phyloP scores from a whole-genome alignment of 179 eudicot species.

The Nepenthes alata region DNA sequence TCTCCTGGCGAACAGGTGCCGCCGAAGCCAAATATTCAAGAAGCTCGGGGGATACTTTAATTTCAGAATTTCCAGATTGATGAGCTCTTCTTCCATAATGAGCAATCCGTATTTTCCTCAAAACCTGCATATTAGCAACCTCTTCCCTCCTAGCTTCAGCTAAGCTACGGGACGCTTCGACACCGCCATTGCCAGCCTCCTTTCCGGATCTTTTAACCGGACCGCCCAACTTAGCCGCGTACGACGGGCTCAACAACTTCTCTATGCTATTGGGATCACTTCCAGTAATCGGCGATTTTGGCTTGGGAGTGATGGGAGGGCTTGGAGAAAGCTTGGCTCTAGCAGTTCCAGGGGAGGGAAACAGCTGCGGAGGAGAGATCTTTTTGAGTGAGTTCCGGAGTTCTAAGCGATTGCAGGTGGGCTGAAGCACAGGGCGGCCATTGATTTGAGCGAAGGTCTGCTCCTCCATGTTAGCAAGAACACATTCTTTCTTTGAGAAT shows the following conservation, averaged over 20 bases:
- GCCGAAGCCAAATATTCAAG: constrained; percentile 8
- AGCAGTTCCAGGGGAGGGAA: background rate
- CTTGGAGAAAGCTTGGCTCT: constrained; percentile 8
- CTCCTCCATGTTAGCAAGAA: too few species aligned
- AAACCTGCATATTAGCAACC: constrained; percentile 38
- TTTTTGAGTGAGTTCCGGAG: constrained; percentile 28
- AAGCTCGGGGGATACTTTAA: constrained; percentile 2
- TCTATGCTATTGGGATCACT: constrained; percentile 16
- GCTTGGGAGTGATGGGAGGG: constrained; percentile 34
- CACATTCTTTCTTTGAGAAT: too few species aligned
- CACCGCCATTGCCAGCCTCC: background rate
- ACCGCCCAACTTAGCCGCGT: constrained; percentile 3
- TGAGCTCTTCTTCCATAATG: constrained; percentile 52
- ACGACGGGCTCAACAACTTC: too few species aligned
- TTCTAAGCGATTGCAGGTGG: constrained; percentile 22
- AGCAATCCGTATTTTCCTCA: constrained; percentile 54
- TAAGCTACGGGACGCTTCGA: constrained; percentile 41
- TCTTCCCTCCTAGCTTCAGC: constrained; percentile 50
- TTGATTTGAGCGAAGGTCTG: constrained; percentile 1
- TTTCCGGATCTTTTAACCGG: background rate
- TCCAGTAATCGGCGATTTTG: constrained; percentile 15
- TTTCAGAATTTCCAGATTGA: constrained; percentile 21
- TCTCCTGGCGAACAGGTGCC: constrained; percentile 16
- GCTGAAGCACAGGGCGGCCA: constrained; percentile 52
- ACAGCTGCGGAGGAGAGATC: background rate